Base-by-base conservation (phyloP, 768 basidiomycete species). In the Termitomyces sp. region DNA sequence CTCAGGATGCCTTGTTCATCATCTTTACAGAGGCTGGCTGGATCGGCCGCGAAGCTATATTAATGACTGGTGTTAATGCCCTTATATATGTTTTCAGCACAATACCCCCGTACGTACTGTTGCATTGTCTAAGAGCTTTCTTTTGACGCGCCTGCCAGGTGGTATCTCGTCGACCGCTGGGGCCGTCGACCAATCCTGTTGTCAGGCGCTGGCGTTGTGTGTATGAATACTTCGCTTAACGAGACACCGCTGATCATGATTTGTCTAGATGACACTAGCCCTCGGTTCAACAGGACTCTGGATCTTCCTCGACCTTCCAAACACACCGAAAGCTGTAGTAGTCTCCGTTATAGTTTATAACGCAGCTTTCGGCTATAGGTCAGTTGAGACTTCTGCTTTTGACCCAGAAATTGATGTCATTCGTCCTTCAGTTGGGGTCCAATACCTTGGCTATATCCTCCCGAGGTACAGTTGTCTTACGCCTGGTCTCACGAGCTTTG, bases 31-130 rank as follows among this genome's bases (percentile, higher is more conserved):
- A 89, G 81, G 96, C 96, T 57, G 96, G 96, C 59, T 98, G 95
- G 94, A 81, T 95, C 57, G 96, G 96, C 15, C 84, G 96, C 44
- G 87, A 96, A 68, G 96, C 96, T 13, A 85, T 98, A 63, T 79
- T 98, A 28, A 98, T 98, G 96, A 93, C 95, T 13, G 96, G 95
- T 1, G 91, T 97, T 69, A 98, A 97, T 68, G 86, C 90, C 7
- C 78, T 91, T 57, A 88, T 94, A 62, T 94, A 94, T 65, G 69
- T 92, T 24, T 75, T 90, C 13, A 89, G 88, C 69, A 92, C 93
- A 4, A 74, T 96, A 44, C 92, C 92, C 6, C 89, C 94, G 90
- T 94, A 64, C 61, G 90, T 73, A n/a, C 33, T 55, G n/a, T 52
- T 44, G 55, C n/a, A 18, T 4, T 39, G 13, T n/a, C n/a, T 50